A percentile compares a stretch with the other conserved stretches of the same genome.
Evolutionary conservation across 2,329 filamentous ascomycete genomes (phyloP).

Genomic region (Pseudogymnoascus sp.): DNA sequence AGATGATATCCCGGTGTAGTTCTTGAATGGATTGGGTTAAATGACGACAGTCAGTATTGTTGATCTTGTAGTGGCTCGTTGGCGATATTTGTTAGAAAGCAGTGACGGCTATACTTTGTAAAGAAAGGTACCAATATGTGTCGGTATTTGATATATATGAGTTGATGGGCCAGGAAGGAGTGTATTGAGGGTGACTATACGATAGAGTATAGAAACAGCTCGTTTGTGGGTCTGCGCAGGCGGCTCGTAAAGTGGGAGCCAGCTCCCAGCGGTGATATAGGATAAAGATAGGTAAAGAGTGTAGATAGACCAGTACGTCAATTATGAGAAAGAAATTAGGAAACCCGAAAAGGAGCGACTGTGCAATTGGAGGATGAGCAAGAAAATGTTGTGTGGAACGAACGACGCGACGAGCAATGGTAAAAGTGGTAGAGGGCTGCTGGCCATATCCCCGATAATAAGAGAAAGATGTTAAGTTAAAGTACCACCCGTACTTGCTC

Average conservation of each 20-base stretch:
- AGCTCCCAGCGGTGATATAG: slow-evolving; percentile 44
- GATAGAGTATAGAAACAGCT: slow-evolving; percentile 34
- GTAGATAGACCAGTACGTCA: not conserved
- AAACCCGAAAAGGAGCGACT: slow-evolving; percentile 44
- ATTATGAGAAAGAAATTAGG: slow-evolving; percentile 34
- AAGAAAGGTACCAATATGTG: slow-evolving; percentile 28
- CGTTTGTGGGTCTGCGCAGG: slow-evolving; percentile 32
- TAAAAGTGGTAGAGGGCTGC: slow-evolving; percentile 37
- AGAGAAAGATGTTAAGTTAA: slow-evolving; percentile 35
- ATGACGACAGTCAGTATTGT: not conserved
- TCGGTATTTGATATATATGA: slow-evolving; percentile 11
- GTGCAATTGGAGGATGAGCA: slow-evolving; percentile 32
- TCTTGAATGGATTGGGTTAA: not conserved
- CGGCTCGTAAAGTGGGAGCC: slow-evolving; percentile 42
- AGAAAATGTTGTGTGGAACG: slow-evolving; percentile 35
- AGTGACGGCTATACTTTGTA: slow-evolving; percentile 19
- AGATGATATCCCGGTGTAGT: not conserved
- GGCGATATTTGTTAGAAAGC: not conserved
- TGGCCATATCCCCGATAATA: slow-evolving; percentile 44
- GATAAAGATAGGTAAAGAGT: slow-evolving; percentile 24
- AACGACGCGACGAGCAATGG: slow-evolving; percentile 28
- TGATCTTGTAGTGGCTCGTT: slow-evolving; percentile 14
- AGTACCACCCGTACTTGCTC: slow-evolving; percentile 3
- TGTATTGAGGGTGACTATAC: slow-evolving; percentile 36
- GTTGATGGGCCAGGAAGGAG: slow-evolving; percentile 26